Evolutionary conservation across 176 grass and related monocot species (phyloP).

Genomic region (Juncus inflexus): DNA sequence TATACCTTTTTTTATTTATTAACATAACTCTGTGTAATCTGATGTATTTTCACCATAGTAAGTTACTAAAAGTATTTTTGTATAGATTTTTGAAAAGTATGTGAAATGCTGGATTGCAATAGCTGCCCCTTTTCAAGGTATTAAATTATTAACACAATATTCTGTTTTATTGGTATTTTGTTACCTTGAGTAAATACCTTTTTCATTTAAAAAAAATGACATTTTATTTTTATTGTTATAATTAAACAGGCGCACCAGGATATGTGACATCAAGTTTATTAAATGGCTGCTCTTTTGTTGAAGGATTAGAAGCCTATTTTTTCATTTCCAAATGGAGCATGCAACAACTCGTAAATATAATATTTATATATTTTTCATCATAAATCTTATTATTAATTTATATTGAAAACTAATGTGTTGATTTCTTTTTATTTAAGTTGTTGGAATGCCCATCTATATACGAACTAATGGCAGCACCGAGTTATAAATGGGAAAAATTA

Average conservation of each 20-base stretch:
- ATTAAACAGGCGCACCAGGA: constrained; percentile 73
- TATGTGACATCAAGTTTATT: constrained; percentile 85
- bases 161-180: too few relatives aligned
- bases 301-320: constrained; percentile 92
- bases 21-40: constrained; percentile 24
- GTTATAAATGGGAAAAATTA: constrained; percentile 61
- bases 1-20: constrained; percentile 11
- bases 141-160: background rate
- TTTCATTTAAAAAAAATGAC: background rate
- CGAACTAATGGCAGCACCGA: constrained; percentile 67
- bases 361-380: constrained; percentile 7
- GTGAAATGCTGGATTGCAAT: constrained; percentile 97
- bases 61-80: constrained; percentile 9
- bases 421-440: constrained; percentile 43
- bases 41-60: background rate
- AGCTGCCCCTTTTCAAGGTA: constrained; percentile 99
- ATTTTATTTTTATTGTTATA: background rate
- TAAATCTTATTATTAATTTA: constrained; percentile 5
- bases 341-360: constrained; percentile 72
- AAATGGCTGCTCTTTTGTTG: constrained; percentile 94
- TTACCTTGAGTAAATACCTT: background rate
- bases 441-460: constrained; percentile 98
- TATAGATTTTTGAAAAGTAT: constrained; percentile 89
- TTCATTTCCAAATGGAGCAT: constrained; percentile 97
- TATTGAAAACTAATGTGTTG: constrained; percentile 21